Evolutionary conservation across 768 basidiomycete species (phyloP).

Genomic region (Rhizopogon sp.): DNA sequence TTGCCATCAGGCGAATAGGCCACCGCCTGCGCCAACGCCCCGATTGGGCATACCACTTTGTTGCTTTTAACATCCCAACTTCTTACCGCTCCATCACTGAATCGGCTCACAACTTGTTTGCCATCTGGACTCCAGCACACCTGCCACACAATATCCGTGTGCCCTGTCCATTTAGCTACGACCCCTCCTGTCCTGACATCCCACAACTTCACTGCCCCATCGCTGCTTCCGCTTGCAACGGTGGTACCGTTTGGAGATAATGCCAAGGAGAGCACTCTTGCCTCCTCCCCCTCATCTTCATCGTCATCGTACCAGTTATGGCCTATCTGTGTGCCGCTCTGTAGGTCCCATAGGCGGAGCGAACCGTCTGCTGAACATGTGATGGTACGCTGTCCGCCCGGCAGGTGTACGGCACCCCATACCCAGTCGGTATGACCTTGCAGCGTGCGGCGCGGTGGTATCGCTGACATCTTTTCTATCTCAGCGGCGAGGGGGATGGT

Average conservation of each 20-base stretch:
- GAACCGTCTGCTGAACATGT: background rate
- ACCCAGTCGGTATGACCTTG: background rate
- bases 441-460: background rate
- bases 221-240: slow-evolving; percentile 3
- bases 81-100: slow-evolving; percentile 3
- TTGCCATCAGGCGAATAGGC: slow-evolving; percentile 23
- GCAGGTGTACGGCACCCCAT: background rate
- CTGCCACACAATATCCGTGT: background rate
- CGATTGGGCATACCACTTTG: slow-evolving; percentile 10
- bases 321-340: background rate
- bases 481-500: background rate
- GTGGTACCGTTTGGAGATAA: slow-evolving; percentile 5
- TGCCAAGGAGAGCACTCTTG: background rate
- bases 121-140: background rate
- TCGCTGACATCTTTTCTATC: background rate
- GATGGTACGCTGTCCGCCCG: background rate
- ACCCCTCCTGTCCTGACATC: background rate
- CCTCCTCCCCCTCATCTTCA: background rate
- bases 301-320: background rate
- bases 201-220: background rate
- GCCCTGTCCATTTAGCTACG: background rate
- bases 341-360: background rate
- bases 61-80: slow-evolving; percentile 15
- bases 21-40: slow-evolving; percentile 15
- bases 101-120: slow-evolving; percentile 1